Evolutionary conservation across 176 grass and related monocot genomes (phyloP).

Genomic region (barley (Hordeum vulgare)): DNA sequence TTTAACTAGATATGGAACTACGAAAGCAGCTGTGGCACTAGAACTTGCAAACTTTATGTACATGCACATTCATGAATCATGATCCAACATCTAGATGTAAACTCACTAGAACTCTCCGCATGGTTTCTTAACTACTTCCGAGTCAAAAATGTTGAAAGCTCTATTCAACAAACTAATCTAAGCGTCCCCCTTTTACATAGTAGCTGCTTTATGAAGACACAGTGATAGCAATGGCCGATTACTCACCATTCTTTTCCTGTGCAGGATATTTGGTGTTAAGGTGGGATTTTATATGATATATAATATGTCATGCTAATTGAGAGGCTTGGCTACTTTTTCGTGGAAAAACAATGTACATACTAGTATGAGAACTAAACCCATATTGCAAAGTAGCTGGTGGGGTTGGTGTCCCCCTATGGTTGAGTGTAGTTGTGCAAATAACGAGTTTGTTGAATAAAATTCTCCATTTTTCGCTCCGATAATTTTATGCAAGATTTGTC

Average conservation of each 20-base stretch:
- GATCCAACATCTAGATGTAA: background rate
- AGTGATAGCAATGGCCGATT: background rate
- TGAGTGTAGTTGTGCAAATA: slow-evolving; percentile 56
- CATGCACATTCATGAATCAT: background rate
- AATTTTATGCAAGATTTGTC: slow-evolving; percentile 5
- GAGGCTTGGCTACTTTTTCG: background rate
- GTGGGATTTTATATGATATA: slow-evolving; percentile 16
- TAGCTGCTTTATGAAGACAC: background rate
- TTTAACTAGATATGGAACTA: background rate
- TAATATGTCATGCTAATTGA: slow-evolving; percentile 1
- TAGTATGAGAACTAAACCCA: slow-evolving; percentile 30
- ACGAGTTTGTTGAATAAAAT: slow-evolving; percentile 43
- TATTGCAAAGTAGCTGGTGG: slow-evolving; percentile 25
- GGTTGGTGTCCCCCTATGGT: slow-evolving; percentile 10
- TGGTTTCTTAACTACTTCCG: background rate
- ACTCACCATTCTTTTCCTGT: background rate
- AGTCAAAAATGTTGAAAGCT: background rate
- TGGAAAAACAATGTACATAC: slow-evolving; percentile 45
- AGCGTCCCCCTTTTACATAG: background rate
- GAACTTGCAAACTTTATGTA: too few species aligned
- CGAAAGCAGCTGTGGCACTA: background rate
- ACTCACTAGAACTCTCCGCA: too few species aligned
- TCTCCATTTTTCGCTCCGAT: slow-evolving; percentile 27
- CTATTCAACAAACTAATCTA: background rate
- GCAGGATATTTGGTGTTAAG: slow-evolving; percentile 10